Base-by-base conservation (phyloP, 345 rosid species). In the Camelina hispida region DNA sequence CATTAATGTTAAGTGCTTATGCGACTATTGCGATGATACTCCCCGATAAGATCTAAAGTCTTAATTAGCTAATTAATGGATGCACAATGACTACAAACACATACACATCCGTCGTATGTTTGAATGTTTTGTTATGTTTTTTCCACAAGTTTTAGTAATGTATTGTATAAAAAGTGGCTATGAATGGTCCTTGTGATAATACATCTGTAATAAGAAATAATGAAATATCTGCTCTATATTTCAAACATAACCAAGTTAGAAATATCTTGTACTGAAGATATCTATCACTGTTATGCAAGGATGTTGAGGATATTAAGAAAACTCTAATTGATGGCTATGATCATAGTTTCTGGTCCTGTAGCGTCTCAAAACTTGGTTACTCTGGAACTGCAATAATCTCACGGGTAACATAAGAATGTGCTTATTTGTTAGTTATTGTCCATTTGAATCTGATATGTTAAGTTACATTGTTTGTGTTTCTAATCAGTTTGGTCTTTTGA, bases 351-450 rank as follows among this genome's bases (percentile, higher is more conserved):
- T 95, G 97, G 97, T 84, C 97, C 11, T 95, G 97, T 46, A 92
- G 99, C 72, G 83, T 76, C 69, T 73, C 96, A 42, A 92, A 87
- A 83, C 97, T 95, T 74, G 99, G 97, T 77, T 95, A 92, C 85
- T 89, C 99, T 62, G 99, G 99, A 65, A 85, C 97, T 28, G 97
- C 99, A 15, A 85, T 95, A 56, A 78, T 95, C 81, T 95, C 99
- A 72, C 84, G 97, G 89, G 99, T 95, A 78, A 57, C 34, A 59
- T 43, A 43, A 65, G 13, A 72, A 20, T 60, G 73, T 64, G 38
- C 63, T 60, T 60, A 28, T 28, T 48, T 68, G 38, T 75, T 37
- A 48, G 11, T 66, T 57, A 43, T 47, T 57, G 12, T 60, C 20
- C 54, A 60, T 66, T 37, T 74, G 1, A 25, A n/a, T 66, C 44